Percentiles rank a stretch among this genome's conserved stretches.
phyloP scores from a whole-genome alignment of 805 yeast species.

The Cyberlindnera mrakii region DNA sequence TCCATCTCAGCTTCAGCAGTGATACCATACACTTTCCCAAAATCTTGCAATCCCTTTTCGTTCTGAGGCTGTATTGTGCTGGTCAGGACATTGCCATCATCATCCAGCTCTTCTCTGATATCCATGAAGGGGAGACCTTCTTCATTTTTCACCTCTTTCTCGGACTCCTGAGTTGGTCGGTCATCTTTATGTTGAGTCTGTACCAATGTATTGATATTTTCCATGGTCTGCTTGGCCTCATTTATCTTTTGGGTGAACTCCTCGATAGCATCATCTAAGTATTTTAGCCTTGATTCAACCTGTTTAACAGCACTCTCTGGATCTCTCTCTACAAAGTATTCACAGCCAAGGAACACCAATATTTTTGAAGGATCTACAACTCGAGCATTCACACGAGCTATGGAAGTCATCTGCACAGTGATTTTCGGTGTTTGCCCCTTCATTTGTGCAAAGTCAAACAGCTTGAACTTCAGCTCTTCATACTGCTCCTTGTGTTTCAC shows the following conservation, averaged over 20 bases:
- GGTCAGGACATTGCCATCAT: conserved; percentile 61
- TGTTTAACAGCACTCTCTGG: conserved; percentile 26
- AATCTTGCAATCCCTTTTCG: conserved; percentile 17
- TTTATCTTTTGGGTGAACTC: conserved; percentile 34
- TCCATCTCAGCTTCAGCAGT: conserved; percentile 12
- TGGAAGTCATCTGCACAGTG: conserved; percentile 15
- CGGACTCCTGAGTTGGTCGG: background rate
- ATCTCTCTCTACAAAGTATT: conserved; percentile 32
- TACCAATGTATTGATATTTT: conserved; percentile 25
- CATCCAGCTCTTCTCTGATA: conserved; percentile 79
- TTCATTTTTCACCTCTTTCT: conserved; percentile 24
- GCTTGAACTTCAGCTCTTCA: conserved; percentile 15
- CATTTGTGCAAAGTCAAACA: conserved; percentile 13
- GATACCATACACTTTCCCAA: conserved; percentile 16
- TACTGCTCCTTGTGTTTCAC: conserved; percentile 17
- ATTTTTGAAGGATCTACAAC: conserved; percentile 19
- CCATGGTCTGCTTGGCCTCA: conserved; percentile 31
- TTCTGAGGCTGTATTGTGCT: conserved; percentile 38
- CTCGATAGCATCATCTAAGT: conserved; percentile 31
- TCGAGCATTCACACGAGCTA: conserved; percentile 14
- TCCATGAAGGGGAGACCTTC: conserved; percentile 69
- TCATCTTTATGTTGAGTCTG: conserved; percentile 7
- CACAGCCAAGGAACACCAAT: conserved; percentile 33
- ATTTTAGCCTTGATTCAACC: conserved; percentile 23
- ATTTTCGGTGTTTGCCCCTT: conserved; percentile 8